phyloP scores from a whole-genome alignment of 2,329 filamentous ascomycete species.

The Pezicula neosporulosa region DNA sequence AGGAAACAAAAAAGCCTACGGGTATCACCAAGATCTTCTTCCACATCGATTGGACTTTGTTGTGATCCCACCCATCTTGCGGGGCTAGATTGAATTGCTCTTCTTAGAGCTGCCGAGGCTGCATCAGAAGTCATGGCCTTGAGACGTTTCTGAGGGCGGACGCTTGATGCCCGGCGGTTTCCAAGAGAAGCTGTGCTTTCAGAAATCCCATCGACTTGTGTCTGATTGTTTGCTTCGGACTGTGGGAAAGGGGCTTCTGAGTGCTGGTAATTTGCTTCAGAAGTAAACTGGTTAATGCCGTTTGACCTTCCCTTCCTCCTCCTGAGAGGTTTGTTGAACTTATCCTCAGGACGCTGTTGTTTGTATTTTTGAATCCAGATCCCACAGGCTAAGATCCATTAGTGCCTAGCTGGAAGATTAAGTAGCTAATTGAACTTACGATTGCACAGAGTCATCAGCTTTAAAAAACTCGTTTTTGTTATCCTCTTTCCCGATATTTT shows the following conservation, averaged over 20 bases:
- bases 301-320: conserved; percentile 44
- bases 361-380: conserved; percentile 92
- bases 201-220: conserved; percentile 2
- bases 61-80: conserved; percentile 45
- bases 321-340: conserved; percentile 64
- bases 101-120: conserved; percentile 24
- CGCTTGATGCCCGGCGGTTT: conserved; percentile 18
- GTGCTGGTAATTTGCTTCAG: conserved; percentile 50
- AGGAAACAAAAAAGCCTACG: conserved; percentile 73
- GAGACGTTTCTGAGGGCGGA: conserved; percentile 21
- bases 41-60: conserved; percentile 52
- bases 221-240: conserved; percentile 3
- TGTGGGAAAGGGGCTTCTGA: conserved; percentile 32
- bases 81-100: conserved; percentile 32
- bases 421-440: conserved; percentile 48
- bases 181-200: conserved; percentile 4
- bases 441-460: conserved; percentile 80
- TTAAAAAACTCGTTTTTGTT: conserved; percentile 67
- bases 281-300: conserved; percentile 33
- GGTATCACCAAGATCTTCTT: conserved; percentile 51
- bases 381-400: conserved; percentile 64
- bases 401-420: conserved; percentile 16
- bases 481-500: conserved; percentile 57
- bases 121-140: conserved; percentile 27
- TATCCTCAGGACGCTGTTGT: conserved; percentile 75